Evolutionary conservation across 2,329 filamentous ascomycete genomes (phyloP), one percentile per base, ranked within the genome.

Genomic region (Ascocoryne sarcoides): DNA sequence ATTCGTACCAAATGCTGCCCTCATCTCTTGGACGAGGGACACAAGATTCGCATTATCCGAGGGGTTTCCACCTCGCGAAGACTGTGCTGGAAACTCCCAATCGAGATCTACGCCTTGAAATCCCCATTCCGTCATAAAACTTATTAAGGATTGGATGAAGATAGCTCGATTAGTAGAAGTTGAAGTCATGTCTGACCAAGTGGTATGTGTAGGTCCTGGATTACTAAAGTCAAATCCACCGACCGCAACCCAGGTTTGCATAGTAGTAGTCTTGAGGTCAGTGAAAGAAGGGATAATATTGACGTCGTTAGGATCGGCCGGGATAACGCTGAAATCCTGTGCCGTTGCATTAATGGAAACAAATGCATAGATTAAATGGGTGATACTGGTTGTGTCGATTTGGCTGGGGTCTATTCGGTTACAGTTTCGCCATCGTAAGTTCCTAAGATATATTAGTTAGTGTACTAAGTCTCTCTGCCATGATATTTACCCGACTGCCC

Each of bases 91-190:
- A 40, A 64, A 69, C 37, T 71, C 65, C 68, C 67, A 70, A 42
- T 70, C 65, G 0, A 71, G 41, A 40, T 72, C 67, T 2, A 65
- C 56, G 2, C 68, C 66, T 8, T 63, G 52, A 39, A 68, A 68
- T 2, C 59, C 60, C 38, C 62, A 63, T 18, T 43, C 39, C 0
- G 46, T 30, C 57, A 67, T 60, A 44, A 62, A 65, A 1, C 33
- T 17, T 17, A 44, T 45, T 0, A 64, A 37, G 0, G 60, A 65
- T 0, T 31, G 23, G 37, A 70, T 65, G 43, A 70, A 70, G 0
- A 48, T 44, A 1, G 56, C 53, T 5, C 63, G 51, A 32, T 53
- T 57, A 2, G 37, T 47, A 2, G 47, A 23, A 0, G 43, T 51
- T 1, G 49, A 43, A 5, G 47, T 47, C 37, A 67, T 48, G 18